Percentiles rank a stretch among this genome's conserved stretches.
These are phyloP conservation scores for Septoria linicola DNA, from an alignment of 2,329 filamentous ascomycete species.

Conservation along the genomic window DNA sequence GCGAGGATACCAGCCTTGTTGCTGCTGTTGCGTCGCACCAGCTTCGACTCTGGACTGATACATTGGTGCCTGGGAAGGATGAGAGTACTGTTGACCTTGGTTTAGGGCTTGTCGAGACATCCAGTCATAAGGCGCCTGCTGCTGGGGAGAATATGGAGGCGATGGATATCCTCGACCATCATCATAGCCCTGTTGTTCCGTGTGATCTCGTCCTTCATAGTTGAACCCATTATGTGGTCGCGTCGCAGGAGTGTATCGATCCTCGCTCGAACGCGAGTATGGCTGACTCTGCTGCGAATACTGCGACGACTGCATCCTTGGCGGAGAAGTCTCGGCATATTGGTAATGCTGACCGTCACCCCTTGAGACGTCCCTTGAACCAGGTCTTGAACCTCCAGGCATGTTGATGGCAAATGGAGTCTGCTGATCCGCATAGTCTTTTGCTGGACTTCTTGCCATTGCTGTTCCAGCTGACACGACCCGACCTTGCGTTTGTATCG, in stretches of 20 bases:
- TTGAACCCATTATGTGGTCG: not conserved
- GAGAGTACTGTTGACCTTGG: slow-evolving; percentile 13
- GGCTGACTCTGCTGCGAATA: slow-evolving; percentile 6
- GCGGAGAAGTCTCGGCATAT: slow-evolving; percentile 9
- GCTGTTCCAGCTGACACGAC: slow-evolving; percentile 27
- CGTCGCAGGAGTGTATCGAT: not conserved
- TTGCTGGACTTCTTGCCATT: slow-evolving; percentile 29
- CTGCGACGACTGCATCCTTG: slow-evolving; percentile 5
- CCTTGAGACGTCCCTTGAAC: not conserved
- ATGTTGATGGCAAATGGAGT: slow-evolving; percentile 32
- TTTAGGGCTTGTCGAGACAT: slow-evolving; percentile 3
- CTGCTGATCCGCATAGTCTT: slow-evolving; percentile 33
- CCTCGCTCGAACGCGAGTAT: not conserved
- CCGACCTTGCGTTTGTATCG: slow-evolving; percentile 3
- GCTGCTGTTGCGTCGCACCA: not conserved
- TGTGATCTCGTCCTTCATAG: not conserved
- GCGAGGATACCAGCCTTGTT: not conserved
- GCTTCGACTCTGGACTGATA: slow-evolving; percentile 9
- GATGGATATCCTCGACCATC: not conserved
- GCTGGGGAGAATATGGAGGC: not conserved
- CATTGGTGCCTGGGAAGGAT: slow-evolving; percentile 9
- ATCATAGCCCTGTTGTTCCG: not conserved
- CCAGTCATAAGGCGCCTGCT: slow-evolving; percentile 4
- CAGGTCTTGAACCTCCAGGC: slow-evolving; percentile 8
- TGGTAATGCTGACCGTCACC: slow-evolving; percentile 12